These are phyloP conservation scores for Botryotinia globosa DNA, from an alignment of 2,329 filamentous ascomycete genomes.

Conservation along the genomic window DNA sequence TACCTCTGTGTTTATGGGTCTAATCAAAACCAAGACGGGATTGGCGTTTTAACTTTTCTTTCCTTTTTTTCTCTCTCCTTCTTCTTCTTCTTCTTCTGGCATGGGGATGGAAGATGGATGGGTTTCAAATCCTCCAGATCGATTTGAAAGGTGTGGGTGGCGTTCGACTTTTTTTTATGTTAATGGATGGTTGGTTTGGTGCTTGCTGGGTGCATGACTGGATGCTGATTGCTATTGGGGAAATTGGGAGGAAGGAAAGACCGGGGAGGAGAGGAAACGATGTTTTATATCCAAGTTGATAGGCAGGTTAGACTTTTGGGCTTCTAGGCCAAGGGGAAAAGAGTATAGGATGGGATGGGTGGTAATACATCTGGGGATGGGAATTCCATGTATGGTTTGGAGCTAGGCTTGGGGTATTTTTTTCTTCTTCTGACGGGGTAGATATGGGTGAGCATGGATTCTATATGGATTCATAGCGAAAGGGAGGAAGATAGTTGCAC, in stretches of 20 bases:
- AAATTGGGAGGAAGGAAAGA: neutral
- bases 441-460: neutral
- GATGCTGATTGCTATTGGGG: constrained; percentile 8
- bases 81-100: constrained; percentile 1
- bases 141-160: constrained; percentile 1
- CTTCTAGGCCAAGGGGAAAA: neutral
- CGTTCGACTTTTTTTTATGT: neutral
- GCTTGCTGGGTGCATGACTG: constrained; percentile 9
- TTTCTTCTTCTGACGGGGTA: neutral
- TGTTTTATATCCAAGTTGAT: constrained; percentile 13
- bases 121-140: neutral
- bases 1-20: constrained; percentile 21
- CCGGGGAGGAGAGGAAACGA: neutral
- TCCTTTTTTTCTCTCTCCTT: neutral
- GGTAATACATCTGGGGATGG: neutral
- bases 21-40: constrained; percentile 15
- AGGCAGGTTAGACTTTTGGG: constrained; percentile 2
- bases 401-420: constrained; percentile 2
- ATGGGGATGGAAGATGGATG: constrained; percentile 10
- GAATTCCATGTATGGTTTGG: constrained; percentile 6
- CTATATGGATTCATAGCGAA: neutral
- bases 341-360: neutral
- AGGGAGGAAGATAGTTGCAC: neutral
- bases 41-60: neutral
- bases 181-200: constrained; percentile 1